Evolutionary conservation across 2,329 filamentous ascomycete genomes (phyloP), one percentile per base, ranked within the genome.

Genomic region (Neofusicoccum parvum): DNA sequence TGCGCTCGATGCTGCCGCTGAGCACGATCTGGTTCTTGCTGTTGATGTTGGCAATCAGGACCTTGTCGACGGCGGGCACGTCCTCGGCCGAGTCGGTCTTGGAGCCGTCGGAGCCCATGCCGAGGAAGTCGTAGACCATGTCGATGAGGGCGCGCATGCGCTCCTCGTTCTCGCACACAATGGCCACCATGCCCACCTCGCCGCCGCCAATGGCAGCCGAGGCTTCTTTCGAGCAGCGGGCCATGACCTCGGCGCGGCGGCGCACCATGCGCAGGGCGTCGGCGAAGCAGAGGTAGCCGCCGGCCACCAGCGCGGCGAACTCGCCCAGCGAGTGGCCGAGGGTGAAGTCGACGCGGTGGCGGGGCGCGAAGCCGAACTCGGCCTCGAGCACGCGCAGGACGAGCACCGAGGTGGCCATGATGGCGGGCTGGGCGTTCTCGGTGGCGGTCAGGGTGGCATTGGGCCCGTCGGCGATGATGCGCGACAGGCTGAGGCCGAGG

Each of bases 11-110:
- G 77, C 89, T 94, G 41, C 94, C 94, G 74, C 91, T 95, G 62
- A 98, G 83, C 60, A 97, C 94, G 72, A 98, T 96, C 80, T 98
- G 94, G 75, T 97, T 97, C 81, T 93, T 95, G 76, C 90, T 92
- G 80, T 98, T 98, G 80, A 96, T 88, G 78, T 98, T 97, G 67
- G 93, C 94, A 71, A 98, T 93, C 70, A 90, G 83, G 59, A 97
- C 94, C 78, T 96, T 91, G 74, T 95, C 87, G 64, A 96, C 92
- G 3, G 92, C 87, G 17, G 91, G 90, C 36, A 88, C 79, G 70
- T 91, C 85, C 69, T 88, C 83, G 67, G 85, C 85, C 70, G 86
- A 88, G 75, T 93, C 90, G 63, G 86, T 85, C 73, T 90, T 90
- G 66, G 86, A 82, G 34, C 88, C 88, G n/a, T 86, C 82, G 67